Evolutionary conservation across 2,329 filamentous ascomycete species (phyloP).

Genomic region (Talaromyces funiculosus): DNA sequence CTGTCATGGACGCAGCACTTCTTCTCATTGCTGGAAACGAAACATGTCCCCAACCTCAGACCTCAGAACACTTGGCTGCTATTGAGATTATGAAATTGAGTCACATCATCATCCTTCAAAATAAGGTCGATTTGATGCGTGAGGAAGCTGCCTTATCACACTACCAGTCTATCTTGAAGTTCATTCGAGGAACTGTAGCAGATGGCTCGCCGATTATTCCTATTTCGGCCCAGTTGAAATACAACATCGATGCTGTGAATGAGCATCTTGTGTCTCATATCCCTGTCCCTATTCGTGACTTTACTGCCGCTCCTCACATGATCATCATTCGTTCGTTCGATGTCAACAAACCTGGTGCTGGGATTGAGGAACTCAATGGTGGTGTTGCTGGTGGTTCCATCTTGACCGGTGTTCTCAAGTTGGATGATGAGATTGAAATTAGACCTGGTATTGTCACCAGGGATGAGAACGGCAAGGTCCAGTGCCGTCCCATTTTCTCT

Average conservation of each 20-base stretch:
- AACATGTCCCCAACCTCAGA: conserved; percentile 96
- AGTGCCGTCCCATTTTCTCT: conserved; percentile 96
- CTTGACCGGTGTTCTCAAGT: conserved; percentile 90
- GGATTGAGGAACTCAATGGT: conserved; percentile 97
- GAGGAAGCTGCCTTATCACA: conserved; percentile 91
- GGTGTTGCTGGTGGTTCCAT: conserved; percentile 98
- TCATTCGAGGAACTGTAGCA: conserved; percentile 94
- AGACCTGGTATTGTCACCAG: conserved; percentile 96
- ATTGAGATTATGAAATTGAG: conserved; percentile 99
- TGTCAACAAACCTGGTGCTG: conserved; percentile 98
- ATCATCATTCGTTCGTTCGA: conserved; percentile 99
- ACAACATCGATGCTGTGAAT: conserved; percentile 98
- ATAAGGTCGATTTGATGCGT: conserved; percentile 98
- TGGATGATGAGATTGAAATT: conserved; percentile 98
- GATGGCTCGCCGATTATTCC: conserved; percentile 94
- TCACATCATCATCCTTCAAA: conserved; percentile 99
- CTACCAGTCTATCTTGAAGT: conserved; percentile 96
- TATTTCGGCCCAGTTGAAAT: conserved; percentile 95
- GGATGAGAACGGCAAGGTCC: conserved; percentile 86
- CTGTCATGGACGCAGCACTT: conserved; percentile 98
- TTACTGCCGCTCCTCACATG: conserved; percentile 90
- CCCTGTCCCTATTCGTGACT: conserved; percentile 84
- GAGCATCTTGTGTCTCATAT: conserved; percentile 94
- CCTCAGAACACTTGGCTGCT: conserved; percentile 94
- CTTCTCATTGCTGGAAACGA: conserved; percentile 97